Base-by-base conservation (phyloP, 2,329 filamentous ascomycete species). In the Hypomyces perniciosus region DNA sequence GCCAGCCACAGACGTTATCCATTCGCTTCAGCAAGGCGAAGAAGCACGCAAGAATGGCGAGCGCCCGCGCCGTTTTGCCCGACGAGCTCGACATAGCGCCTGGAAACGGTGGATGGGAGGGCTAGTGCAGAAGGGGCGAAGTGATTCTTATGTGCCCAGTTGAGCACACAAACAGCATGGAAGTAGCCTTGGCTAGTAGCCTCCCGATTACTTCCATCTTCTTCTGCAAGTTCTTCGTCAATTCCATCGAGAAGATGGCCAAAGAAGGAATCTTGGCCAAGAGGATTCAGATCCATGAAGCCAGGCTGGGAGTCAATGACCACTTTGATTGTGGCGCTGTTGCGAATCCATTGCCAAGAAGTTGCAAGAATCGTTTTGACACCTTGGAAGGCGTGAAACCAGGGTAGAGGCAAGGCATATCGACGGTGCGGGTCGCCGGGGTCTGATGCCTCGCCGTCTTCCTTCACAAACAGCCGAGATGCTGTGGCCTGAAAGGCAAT, bases 401-500 rank as follows among this genome's bases (percentile, higher is more conserved):
- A 85, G 3, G 79, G 74, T 40, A 84, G 66, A 0, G 82, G 82
- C n/a, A 84, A 65, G 13, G 72, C 70, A 60, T 85, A 85, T 37
- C 70, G 70, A 41, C 55, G 68, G n/a, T 64, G 62, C 3, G 68
- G 61, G 29, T 72, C 69, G 44, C 68, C 66, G 4, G 62, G 58
- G 8, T 62, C 61, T 20, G 40, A 48, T 7, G 65, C 54, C 35
- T 72, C 68, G 12, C 65, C 65, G 29, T 83, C 79, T 50, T 82
- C 79, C 46, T 81, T 78, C 52, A 75, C 74, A 54, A 84, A 84
- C 52, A 83, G 75, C 58, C 85, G 71, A 44, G 81, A 75, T 38
- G 87, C 73, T 29, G 81, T 77, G 57, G 86, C 72, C 64, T 90
- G 75, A 65, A 89, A 82, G 60, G 86, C 72, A 62, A 90, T 81